phyloP scores from a whole-genome alignment of 192 early-diverging fungal genomes.

The Lunasporangiospora selenospora region DNA sequence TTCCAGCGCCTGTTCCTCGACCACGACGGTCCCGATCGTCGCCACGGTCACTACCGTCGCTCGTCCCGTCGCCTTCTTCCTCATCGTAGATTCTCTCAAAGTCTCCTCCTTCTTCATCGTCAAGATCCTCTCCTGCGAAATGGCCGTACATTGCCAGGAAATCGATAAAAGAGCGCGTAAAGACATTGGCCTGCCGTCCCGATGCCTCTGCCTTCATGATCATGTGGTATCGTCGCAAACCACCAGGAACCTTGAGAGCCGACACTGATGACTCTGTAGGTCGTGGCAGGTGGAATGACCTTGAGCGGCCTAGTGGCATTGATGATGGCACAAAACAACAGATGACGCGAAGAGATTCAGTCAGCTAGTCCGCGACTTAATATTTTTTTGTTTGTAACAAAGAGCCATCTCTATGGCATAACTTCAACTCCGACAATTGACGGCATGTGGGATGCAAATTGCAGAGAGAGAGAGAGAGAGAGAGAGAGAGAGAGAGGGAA shows the following conservation, averaged over 20 bases:
- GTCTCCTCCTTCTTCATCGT: constrained; percentile 70
- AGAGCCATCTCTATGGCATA: too few relatives aligned
- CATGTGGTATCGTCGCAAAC: constrained; percentile 89
- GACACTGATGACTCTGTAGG: constrained; percentile 61
- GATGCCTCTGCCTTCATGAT: constrained; percentile 69
- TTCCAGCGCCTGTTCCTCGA: constrained; percentile 13
- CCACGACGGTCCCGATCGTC: too few relatives aligned
- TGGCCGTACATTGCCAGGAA: constrained; percentile 93
- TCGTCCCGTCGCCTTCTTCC: constrained; percentile 45
- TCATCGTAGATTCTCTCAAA: constrained; percentile 48
- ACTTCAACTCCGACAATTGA: too few relatives aligned
- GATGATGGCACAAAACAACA: too few relatives aligned
- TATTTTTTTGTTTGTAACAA: too few relatives aligned
- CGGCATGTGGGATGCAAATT: constrained; percentile 2
- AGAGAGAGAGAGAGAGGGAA: not conserved
- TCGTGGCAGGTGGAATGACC: constrained; percentile 61
- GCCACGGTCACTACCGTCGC: constrained; percentile 16
- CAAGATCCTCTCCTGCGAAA: constrained; percentile 93
- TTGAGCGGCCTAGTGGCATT: constrained; percentile 51
- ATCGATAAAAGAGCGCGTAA: constrained; percentile 94
- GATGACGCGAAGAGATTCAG: too few relatives aligned
- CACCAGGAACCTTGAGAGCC: constrained; percentile 80
- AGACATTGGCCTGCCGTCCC: constrained; percentile 72
- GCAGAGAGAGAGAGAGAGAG: constrained; percentile 1
- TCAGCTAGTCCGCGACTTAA: too few relatives aligned